Base-by-base conservation (phyloP, 2,329 filamentous ascomycete species). In the Fonsecaea nubica region DNA sequence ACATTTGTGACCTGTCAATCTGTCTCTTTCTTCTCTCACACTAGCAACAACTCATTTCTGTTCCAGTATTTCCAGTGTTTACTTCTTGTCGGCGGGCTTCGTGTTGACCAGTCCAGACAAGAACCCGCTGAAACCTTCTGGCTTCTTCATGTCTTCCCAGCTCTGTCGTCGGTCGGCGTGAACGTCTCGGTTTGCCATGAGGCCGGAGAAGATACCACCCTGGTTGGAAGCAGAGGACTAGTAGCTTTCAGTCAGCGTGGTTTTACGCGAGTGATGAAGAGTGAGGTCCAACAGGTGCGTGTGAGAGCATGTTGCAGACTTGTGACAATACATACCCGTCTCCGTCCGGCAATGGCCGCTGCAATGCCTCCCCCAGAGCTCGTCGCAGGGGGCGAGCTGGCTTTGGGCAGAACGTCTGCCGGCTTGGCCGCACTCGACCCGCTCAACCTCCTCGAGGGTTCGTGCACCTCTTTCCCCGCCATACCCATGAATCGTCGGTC, bases 341-440 rank as follows among this genome's bases (percentile, higher is more conserved):
- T 64, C 59, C 69, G 67, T 32, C 69, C 66, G 4, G 66, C 66
- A 58, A 69, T 65, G 3, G 69, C 66, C 10, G 53, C 62, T 1
- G 69, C 64, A 55, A 68, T 57, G 90, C 71, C 98, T 97, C 77
- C 93, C 97, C 72, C 93, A 93, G 84, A 92, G 12, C 33, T 18
- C 87, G 66, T 87, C 93, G 73, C 93, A 93, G 84, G 92, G 87
- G 66, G 87, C 93, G 79, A 97, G 66, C 88, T 92, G 56, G 91
- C 92, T 81, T 54, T 48, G n/a, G 32, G 45, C 61, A 40, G 25
- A 25, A 25, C 38, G 21, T 54, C 52, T 42, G 25, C 45, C 21
- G 53, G 58, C 33, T 55, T 63, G 33, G 33, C 64, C n/a, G 50
- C 65, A 53, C 62, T 63, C 30, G 66, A 65, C n/a, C 42, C 61